Conservation (phyloP, 2,329 filamentous ascomycete species). For the Fusarium hainanense region DNA sequence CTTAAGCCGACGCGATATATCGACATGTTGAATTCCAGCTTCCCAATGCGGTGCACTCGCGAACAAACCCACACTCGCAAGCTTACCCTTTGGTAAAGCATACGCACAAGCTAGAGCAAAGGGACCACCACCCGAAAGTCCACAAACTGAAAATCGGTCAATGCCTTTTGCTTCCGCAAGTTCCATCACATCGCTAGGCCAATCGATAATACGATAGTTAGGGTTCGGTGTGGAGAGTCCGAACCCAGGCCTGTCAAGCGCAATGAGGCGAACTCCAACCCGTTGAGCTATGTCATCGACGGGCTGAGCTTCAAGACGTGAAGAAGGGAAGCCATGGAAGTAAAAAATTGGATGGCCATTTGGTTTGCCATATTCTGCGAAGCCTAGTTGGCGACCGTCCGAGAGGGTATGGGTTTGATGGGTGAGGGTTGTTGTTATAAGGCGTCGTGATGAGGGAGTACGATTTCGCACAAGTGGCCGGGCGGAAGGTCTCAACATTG, state of each 20-base stretch:
- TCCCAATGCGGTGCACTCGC: conserved; percentile 5
- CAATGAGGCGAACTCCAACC: not conserved
- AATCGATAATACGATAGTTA: not conserved
- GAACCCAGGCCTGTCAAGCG: conserved; percentile 7
- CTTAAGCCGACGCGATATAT: conserved; percentile 33
- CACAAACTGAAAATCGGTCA: not conserved
- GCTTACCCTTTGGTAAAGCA: not conserved
- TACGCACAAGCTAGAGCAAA: conserved; percentile 10
- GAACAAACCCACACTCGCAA: not conserved
- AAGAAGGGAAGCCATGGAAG: conserved; percentile 1
- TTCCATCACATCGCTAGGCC: not conserved
- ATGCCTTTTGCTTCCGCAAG: fast-evolving
- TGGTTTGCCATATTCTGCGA: conserved; percentile 5
- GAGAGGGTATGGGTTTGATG: conserved; percentile 34
- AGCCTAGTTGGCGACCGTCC: conserved; percentile 1
- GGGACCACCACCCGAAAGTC: not conserved
- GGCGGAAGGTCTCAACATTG: not conserved
- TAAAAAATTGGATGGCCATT: not conserved
- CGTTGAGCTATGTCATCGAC: not conserved
- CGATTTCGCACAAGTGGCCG: not conserved
- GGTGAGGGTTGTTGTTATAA: not conserved
- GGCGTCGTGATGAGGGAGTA: fast-evolving
- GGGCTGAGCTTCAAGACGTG: not conserved
- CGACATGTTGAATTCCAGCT: conserved; percentile 43
- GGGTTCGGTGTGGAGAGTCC: not conserved